Base-by-base conservation (phyloP, 352 stramenopile species). In the Pythium biforme region DNA sequence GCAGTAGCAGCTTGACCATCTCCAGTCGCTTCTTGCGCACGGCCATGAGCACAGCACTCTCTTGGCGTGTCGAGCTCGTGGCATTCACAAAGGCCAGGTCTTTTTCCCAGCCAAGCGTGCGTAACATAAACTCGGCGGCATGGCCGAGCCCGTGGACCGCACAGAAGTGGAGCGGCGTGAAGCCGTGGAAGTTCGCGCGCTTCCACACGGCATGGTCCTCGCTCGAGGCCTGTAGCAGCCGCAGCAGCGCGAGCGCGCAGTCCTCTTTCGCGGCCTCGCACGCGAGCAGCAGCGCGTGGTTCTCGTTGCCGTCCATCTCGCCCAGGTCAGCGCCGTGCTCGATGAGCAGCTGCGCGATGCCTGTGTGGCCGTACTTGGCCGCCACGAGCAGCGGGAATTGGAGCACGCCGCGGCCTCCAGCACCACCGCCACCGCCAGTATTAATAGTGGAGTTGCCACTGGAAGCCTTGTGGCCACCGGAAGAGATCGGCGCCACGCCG, bases 361-460 rank as follows among this genome's bases (percentile, higher is more conserved):
- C 77, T n/a, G 86, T 66, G 66, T 98, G 90, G 20, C 96, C 96
- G 59, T 95, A 96, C 72, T 96, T 90, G 7, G 88, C 85, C 15
- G 94, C 95, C 5, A 98, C 82, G 68, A 98, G 83, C 19, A 99
- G 79, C 10, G 88, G 83, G 53, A 67, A 75, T 46, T 79, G 74
- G 33, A 50, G 23, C 1, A 50, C 49, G 6, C 47, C 26, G 3
- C 45, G 31, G 25, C 33, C 29, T 23, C 27, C 57, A 19, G 25
- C 29, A 27, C 41, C 27, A 22, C 31, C 43, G 17, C 19, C 25
- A 9, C 41, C 54, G 19, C n/a, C n/a, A n/a, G n/a, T n/a, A n/a
- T n/a, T n/a, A n/a, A n/a, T n/a, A n/a, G n/a, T n/a, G n/a, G n/a
- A n/a, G n/a, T n/a, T n/a, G n/a, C n/a, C n/a, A n/a, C n/a, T n/a